These are phyloP conservation scores for Gossypioides kirkii DNA, from an alignment of 345 rosid species.

Conservation along the genomic window DNA sequence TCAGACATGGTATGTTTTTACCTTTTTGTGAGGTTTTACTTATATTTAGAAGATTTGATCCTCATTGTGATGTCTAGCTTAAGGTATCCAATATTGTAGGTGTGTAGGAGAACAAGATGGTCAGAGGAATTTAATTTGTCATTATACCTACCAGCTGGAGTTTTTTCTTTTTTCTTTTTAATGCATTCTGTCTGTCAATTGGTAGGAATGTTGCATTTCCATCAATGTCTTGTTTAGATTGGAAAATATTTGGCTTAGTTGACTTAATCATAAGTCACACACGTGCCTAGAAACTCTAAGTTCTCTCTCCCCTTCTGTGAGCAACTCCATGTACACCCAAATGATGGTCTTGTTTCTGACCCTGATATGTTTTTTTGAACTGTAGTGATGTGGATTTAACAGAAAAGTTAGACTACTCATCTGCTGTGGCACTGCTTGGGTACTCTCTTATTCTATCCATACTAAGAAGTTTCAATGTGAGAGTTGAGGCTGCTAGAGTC, in stretches of 20 bases:
- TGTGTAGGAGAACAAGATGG: not conserved
- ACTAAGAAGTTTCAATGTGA: slow-evolving; percentile 53
- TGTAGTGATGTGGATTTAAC: slow-evolving; percentile 63
- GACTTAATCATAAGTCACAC: not conserved
- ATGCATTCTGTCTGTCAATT: not conserved
- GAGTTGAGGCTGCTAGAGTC: slow-evolving; percentile 62
- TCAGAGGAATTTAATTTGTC: not conserved
- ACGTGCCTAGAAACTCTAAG: not conserved
- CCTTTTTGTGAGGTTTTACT: not conserved
- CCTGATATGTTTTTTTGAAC: slow-evolving; percentile 15
- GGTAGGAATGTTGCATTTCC: not conserved
- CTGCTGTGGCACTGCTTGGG: slow-evolving; percentile 69
- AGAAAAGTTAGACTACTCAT: slow-evolving; percentile 70
- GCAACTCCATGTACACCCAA: not conserved
- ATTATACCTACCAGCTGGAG: not conserved
- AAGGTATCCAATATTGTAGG: not conserved
- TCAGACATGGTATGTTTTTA: not conserved
- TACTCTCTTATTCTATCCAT: slow-evolving; percentile 58
- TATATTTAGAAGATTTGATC: not conserved
- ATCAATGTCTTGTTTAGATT: not conserved
- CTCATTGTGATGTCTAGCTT: not conserved
- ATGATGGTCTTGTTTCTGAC: slow-evolving; percentile 3
- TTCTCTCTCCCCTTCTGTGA: not conserved
- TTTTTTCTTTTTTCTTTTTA: not conserved
- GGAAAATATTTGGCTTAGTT: not conserved